phyloP scores from a whole-genome alignment of 106 monocot species.

The Phalaenopsis equestris region DNA sequence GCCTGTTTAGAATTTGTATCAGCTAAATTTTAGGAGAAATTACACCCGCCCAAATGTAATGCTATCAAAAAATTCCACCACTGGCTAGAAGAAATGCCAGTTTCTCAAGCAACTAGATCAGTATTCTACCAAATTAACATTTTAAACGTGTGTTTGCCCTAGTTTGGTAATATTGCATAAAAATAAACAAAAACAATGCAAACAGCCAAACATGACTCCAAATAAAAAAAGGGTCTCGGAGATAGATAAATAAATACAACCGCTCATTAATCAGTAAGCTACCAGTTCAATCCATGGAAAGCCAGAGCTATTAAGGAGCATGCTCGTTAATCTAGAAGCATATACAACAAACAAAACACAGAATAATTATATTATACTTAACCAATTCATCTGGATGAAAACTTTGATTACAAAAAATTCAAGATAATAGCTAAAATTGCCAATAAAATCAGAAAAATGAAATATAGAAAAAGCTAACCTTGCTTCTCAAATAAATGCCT shows the following conservation, averaged over 20 bases:
- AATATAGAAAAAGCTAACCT: constrained; percentile 30
- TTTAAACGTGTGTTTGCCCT: no score
- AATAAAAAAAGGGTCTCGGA: no score
- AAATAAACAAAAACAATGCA: no score
- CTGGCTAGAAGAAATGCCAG: no score
- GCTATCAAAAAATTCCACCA: no score
- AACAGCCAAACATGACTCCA: no score
- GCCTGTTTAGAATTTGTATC: neutral
- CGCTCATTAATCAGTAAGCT: neutral
- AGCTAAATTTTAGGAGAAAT: neutral
- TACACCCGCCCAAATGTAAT: neutral
- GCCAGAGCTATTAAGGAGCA: neutral
- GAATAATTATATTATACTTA: neutral
- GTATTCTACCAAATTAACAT: no score
- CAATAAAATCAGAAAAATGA: neutral
- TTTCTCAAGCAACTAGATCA: no score
- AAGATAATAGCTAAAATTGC: constrained; percentile 2
- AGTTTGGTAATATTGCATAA: no score
- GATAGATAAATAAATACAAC: no score
- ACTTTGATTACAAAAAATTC: neutral
- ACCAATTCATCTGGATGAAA: neutral
- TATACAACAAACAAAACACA: neutral
- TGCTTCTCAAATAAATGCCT: constrained; percentile 42
- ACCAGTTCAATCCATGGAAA: neutral
- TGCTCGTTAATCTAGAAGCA: neutral